These are phyloP conservation scores for Nemophila menziesii DNA, from an alignment of 257 asterid species.

Conservation along the genomic window DNA sequence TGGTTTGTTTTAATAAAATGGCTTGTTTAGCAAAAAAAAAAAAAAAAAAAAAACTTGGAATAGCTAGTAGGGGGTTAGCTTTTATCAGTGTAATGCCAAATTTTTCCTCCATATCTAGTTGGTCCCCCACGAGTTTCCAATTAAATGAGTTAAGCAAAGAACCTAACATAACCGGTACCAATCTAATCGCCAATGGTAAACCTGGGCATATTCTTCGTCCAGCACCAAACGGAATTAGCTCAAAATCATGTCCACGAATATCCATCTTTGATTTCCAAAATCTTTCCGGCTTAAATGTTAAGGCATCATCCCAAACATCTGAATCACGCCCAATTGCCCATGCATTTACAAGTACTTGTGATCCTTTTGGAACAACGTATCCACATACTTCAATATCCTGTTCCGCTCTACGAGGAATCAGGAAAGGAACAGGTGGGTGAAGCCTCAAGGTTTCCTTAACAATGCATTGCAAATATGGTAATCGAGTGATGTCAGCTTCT, in stretches of 20 bases:
- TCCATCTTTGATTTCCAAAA: background rate
- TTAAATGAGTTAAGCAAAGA: background rate
- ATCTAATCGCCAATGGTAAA: background rate
- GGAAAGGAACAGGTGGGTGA: background rate
- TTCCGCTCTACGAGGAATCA: background rate
- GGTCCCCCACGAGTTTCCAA: background rate
- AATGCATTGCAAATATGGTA: conserved; percentile 15
- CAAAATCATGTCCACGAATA: background rate
- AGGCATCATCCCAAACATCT: background rate
- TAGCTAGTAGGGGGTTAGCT: background rate
- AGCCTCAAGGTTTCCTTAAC: background rate
- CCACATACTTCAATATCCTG: background rate
- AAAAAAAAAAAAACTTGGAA: too few relatives aligned
- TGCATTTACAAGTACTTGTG: background rate
- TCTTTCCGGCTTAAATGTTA: background rate
- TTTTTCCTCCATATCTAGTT: background rate
- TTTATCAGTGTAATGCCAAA: background rate
- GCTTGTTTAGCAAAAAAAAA: background rate
- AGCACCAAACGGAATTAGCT: background rate
- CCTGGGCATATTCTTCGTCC: background rate
- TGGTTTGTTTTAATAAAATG: too few relatives aligned
- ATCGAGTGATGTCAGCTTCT: conserved; percentile 17
- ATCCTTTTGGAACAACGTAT: background rate
- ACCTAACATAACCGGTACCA: background rate
- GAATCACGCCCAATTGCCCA: background rate